phyloP scores from a whole-genome alignment of 2,329 filamentous ascomycete genomes.

The Microthyrium microscopicum region DNA sequence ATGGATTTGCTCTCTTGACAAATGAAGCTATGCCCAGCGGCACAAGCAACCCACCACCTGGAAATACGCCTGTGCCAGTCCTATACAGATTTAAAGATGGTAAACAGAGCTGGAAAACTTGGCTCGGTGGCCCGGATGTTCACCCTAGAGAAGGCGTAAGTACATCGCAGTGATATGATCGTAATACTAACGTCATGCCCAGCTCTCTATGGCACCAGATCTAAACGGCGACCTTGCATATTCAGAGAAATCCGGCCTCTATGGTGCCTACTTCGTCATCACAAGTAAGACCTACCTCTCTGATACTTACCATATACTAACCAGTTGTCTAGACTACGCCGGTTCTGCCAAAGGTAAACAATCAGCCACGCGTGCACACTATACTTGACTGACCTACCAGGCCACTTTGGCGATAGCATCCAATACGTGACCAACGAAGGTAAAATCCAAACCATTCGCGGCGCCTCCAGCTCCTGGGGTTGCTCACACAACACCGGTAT shows the following conservation, averaged over 20 bases:
- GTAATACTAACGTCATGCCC: not conserved
- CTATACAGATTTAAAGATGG: slow-evolving; percentile 43
- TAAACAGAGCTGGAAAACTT: slow-evolving; percentile 40
- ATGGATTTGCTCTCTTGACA: slow-evolving; percentile 46
- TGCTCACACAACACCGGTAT: slow-evolving; percentile 51
- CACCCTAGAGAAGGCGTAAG: slow-evolving; percentile 28
- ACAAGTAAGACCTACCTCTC: too few species aligned
- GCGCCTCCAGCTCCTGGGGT: slow-evolving; percentile 40
- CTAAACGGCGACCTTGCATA: slow-evolving; percentile 47
- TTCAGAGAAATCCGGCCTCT: slow-evolving; percentile 37
- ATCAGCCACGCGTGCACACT: too few species aligned
- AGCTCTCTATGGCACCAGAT: slow-evolving; percentile 30
- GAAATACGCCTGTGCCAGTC: slow-evolving; percentile 34
- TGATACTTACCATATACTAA: too few species aligned
- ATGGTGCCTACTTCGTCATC: slow-evolving; percentile 48
- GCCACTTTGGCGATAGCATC: slow-evolving; percentile 43
- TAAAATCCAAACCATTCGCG: slow-evolving; percentile 32
- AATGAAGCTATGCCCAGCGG: slow-evolving; percentile 38
- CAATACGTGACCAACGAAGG: slow-evolving; percentile 34
- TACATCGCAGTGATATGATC: too few species aligned
- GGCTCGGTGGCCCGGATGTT: slow-evolving; percentile 40
- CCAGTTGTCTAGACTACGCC: too few species aligned
- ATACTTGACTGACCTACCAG: slow-evolving; percentile 37
- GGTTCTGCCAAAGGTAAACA: too few species aligned
- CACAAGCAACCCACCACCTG: slow-evolving; percentile 31